Percentiles rank a stretch among this genome's conserved stretches.
phyloP scores from a whole-genome alignment of 805 yeast species.

The Candida oleophila region DNA sequence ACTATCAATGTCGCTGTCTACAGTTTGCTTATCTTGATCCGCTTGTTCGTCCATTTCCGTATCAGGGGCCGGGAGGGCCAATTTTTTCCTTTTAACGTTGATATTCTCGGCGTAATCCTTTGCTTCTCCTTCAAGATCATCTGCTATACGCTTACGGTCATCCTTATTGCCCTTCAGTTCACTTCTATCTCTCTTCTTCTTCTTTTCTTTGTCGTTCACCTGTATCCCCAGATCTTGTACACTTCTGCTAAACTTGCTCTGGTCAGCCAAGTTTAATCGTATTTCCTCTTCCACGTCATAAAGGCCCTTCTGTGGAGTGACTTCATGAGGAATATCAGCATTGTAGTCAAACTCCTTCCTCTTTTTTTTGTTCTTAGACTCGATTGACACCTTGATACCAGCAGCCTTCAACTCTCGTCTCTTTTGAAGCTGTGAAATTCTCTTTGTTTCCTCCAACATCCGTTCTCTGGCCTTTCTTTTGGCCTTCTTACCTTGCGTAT shows the following conservation, averaged over 20 bases:
- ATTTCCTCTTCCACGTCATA: conserved; percentile 69
- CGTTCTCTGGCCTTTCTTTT: conserved; percentile 86
- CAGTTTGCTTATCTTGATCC: conserved; percentile 11
- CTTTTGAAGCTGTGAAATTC: conserved; percentile 74
- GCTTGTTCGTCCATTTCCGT: conserved; percentile 10
- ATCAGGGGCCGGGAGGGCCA: conserved; percentile 27
- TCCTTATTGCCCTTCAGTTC: conserved; percentile 15
- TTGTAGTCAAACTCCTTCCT: conserved; percentile 75
- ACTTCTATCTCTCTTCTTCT: conserved; percentile 26
- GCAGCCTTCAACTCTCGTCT: conserved; percentile 81
- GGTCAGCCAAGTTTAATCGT: conserved; percentile 33
- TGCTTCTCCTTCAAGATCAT: conserved; percentile 24
- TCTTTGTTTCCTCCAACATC: conserved; percentile 71
- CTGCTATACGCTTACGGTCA: conserved; percentile 12
- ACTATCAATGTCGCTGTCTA: conserved; percentile 26
- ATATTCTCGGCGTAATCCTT: conserved; percentile 17
- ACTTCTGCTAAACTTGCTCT: conserved; percentile 40
- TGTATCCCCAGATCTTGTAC: conserved; percentile 48
- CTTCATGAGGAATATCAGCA: conserved; percentile 79
- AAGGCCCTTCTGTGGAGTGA: conserved; percentile 61
- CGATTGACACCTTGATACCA: conserved; percentile 58
- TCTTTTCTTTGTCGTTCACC: conserved; percentile 30
- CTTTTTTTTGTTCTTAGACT: conserved; percentile 50
- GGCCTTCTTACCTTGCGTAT: conserved; percentile 93
- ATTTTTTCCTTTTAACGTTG: conserved; percentile 21